Percentiles rank a stretch among this genome's conserved stretches.
These are phyloP conservation scores for Hagleromyces aurorensis DNA, from an alignment of 805 yeast species.

Conservation along the genomic window DNA sequence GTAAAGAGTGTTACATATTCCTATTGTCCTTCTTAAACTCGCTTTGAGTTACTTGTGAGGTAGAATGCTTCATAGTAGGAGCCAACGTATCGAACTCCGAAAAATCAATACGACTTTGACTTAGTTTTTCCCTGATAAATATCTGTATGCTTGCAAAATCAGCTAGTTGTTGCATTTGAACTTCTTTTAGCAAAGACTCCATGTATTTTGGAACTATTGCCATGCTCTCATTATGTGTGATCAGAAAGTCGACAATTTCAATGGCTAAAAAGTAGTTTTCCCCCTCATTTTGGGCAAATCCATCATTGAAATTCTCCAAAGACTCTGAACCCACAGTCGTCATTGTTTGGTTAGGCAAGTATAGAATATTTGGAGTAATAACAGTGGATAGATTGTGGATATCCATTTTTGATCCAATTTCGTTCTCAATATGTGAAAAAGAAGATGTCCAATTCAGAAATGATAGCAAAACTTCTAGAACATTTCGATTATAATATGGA, in stretches of 20 bases:
- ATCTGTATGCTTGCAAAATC: slow-evolving; percentile 15
- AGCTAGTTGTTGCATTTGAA: slow-evolving; percentile 9
- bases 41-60: slow-evolving; percentile 17
- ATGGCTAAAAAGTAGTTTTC: slow-evolving; percentile 82
- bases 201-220: slow-evolving; percentile 68
- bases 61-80: slow-evolving; percentile 20
- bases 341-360: slow-evolving; percentile 28
- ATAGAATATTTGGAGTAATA: slow-evolving; percentile 83
- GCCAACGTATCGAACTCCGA: slow-evolving; percentile 23
- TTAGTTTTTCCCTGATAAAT: slow-evolving; percentile 12
- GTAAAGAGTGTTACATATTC: too few species aligned
- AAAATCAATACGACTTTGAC: slow-evolving; percentile 15
- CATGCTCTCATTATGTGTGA: slow-evolving; percentile 72
- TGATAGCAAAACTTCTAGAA: slow-evolving; percentile 74
- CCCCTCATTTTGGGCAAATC: slow-evolving; percentile 39
- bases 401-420: slow-evolving; percentile 92
- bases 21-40: slow-evolving; percentile 11
- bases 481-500: slow-evolving; percentile 75
- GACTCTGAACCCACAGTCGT: slow-evolving; percentile 23
- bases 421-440: slow-evolving; percentile 87
- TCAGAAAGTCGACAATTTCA: slow-evolving; percentile 79
- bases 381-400: slow-evolving; percentile 93
- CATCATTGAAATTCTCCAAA: slow-evolving; percentile 30
- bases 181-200: slow-evolving; percentile 38
- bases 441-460: slow-evolving; percentile 95